Conservation (phyloP, 176 grass and related monocot genomes). For the Eragrostis nindensis region DNA sequence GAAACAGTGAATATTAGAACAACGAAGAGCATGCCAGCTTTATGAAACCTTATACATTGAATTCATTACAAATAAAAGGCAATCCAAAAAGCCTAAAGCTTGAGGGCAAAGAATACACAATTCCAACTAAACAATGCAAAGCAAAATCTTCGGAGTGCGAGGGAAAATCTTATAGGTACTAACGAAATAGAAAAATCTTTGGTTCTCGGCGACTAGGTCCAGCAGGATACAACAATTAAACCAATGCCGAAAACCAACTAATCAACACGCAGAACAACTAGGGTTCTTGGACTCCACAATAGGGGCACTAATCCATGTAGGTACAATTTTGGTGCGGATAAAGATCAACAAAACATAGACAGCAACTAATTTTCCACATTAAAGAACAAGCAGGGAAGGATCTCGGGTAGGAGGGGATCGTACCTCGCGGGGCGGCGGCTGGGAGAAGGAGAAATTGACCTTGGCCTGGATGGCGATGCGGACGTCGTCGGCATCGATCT, state of each 20-base stretch:
- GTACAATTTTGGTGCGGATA: not conserved
- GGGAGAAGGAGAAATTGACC: slow-evolving; percentile 97
- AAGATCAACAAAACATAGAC: not conserved
- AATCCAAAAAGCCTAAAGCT: not conserved
- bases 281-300: slow-evolving; percentile 8
- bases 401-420: not conserved
- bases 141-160: no score
- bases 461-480: slow-evolving; percentile 91
- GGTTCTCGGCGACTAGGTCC: not conserved
- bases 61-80: not conserved
- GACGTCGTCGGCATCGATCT: slow-evolving; percentile 91
- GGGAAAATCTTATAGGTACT: no score
- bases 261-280: slow-evolving; percentile 4
- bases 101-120: not conserved
- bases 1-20: not conserved
- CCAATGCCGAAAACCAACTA: no score
- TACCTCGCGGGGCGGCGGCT: slow-evolving; percentile 99
- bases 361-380: not conserved
- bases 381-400: not conserved
- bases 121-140: not conserved
- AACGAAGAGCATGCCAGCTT: not conserved
- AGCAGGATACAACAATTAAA: not conserved
- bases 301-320: not conserved
- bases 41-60: not conserved
- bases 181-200: not conserved